Evolutionary conservation across 495 filamentous ascomycete species (phyloP).

Genomic region (Ramalina peruviana): DNA sequence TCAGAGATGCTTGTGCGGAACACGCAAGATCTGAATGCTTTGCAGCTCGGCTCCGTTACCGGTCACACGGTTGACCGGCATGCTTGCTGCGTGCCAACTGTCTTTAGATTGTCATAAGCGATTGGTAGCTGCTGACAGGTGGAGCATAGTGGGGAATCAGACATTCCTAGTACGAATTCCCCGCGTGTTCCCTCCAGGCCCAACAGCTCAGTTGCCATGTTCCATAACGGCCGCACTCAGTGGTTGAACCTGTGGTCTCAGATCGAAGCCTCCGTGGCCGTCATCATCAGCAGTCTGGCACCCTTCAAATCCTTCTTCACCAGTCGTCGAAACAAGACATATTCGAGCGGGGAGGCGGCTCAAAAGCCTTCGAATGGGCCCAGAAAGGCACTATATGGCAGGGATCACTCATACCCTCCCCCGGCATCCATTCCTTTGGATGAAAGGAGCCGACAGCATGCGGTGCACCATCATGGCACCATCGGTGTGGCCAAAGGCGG

Average conservation of each 20-base stretch:
- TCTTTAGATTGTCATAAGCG: no score
- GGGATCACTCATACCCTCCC: neutral
- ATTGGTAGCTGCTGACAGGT: no score
- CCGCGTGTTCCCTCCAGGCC: no score
- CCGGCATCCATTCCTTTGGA: neutral
- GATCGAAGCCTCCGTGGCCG: slow-evolving; percentile 14
- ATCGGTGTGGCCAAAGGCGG: neutral
- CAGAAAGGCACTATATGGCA: neutral
- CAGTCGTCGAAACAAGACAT: neutral
- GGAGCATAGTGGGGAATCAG: no score
- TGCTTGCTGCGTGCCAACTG: no score
- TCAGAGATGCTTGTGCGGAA: no score
- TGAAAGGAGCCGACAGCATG: neutral
- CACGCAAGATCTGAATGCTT: no score
- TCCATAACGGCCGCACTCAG: no score
- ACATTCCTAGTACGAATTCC: no score
- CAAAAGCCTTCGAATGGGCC: neutral
- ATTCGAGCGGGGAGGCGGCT: neutral
- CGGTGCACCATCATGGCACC: slow-evolving; percentile 3
- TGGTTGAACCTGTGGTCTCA: slow-evolving; percentile 14
- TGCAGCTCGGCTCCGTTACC: no score
- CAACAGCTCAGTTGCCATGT: no score
- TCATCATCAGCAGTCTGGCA: slow-evolving; percentile 10
- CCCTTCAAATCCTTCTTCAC: slow-evolving; percentile 13
- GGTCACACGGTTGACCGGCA: no score